Conservation (phyloP, 371 early-diverging fungal species). For the Choanephora cucurbitarum region DNA sequence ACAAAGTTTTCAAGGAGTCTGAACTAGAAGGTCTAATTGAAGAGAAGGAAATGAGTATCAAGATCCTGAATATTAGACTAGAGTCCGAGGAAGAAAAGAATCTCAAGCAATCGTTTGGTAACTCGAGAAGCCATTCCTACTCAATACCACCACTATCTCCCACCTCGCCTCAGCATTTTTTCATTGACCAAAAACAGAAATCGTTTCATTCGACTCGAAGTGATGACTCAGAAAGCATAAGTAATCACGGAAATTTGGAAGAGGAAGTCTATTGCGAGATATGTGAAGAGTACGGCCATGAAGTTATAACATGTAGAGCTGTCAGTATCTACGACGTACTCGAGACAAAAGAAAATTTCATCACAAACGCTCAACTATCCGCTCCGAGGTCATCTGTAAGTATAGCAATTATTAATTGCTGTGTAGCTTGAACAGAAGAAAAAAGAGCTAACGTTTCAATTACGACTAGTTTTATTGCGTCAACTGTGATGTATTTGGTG, state of each 20-base stretch:
- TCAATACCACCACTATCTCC: slow-evolving; percentile 12
- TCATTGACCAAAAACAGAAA: slow-evolving; percentile 3
- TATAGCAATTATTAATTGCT: no score
- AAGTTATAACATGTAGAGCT: slow-evolving; percentile 55
- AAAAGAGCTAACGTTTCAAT: background rate
- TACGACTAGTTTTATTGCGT: slow-evolving; percentile 52
- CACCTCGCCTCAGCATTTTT: slow-evolving; percentile 8
- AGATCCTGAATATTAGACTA: slow-evolving; percentile 32
- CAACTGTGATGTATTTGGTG: slow-evolving; percentile 69
- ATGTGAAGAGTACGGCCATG: slow-evolving; percentile 64
- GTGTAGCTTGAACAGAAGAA: background rate
- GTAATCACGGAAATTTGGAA: background rate
- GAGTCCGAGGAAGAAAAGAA: slow-evolving; percentile 12
- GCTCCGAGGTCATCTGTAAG: slow-evolving; percentile 14
- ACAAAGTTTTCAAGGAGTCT: slow-evolving; percentile 67
- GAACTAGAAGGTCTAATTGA: slow-evolving; percentile 65
- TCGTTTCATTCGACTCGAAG: slow-evolving; percentile 3
- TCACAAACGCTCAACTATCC: no score
- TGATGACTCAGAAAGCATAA: slow-evolving; percentile 3
- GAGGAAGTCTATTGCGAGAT: slow-evolving; percentile 54
- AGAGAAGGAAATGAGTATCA: slow-evolving; percentile 44
- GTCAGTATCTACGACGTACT: slow-evolving; percentile 13
- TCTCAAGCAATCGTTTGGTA: background rate
- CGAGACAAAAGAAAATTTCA: background rate
- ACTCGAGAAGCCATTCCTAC: no score